phyloP scores from a whole-genome alignment of 371 early-diverging fungal genomes.

The Mucor ambiguus region DNA sequence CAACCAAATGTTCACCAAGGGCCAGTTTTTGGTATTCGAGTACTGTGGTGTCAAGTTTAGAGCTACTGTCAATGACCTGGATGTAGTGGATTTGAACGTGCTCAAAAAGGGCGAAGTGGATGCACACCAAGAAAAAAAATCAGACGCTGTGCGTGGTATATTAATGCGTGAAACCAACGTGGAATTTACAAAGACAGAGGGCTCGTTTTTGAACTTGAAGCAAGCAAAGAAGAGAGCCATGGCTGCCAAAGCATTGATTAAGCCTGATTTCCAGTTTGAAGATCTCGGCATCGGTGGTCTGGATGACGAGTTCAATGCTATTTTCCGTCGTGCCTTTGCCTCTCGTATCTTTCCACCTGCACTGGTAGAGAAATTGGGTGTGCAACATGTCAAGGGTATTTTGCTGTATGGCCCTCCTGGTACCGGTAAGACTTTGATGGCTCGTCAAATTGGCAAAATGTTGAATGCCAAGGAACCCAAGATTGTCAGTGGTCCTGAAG shows the following conservation, averaged over 20 bases:
- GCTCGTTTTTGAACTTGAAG: constrained; percentile 76
- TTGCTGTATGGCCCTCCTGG: constrained; percentile 96
- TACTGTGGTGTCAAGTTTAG: constrained; percentile 77
- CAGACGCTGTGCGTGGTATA: constrained; percentile 62
- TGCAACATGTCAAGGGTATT: constrained; percentile 93
- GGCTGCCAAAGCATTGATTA: constrained; percentile 71
- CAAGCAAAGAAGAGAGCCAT: constrained; percentile 61
- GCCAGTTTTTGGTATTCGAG: constrained; percentile 80
- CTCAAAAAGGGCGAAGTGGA: constrained; percentile 53
- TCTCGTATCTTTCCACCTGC: constrained; percentile 98
- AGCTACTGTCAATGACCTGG: constrained; percentile 57
- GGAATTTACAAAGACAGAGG: constrained; percentile 68
- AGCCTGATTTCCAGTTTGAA: constrained; percentile 98
- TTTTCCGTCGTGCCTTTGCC: constrained; percentile 99
- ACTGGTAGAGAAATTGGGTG: constrained; percentile 95
- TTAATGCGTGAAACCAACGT: constrained; percentile 74
- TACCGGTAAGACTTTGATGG: constrained; percentile 99
- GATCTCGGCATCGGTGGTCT: constrained; percentile 99
- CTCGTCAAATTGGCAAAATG: constrained; percentile 99
- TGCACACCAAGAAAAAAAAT: constrained; percentile 26
- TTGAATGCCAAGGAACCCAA: constrained; percentile 96
- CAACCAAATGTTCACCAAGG: constrained; percentile 75
- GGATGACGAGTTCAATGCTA: constrained; percentile 95
- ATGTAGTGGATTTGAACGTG: constrained; percentile 66
- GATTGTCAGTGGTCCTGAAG: constrained; percentile 99